Evolutionary conservation across 2,329 filamentous ascomycete genomes (phyloP).

Genomic region (Alternaria infectoria): DNA sequence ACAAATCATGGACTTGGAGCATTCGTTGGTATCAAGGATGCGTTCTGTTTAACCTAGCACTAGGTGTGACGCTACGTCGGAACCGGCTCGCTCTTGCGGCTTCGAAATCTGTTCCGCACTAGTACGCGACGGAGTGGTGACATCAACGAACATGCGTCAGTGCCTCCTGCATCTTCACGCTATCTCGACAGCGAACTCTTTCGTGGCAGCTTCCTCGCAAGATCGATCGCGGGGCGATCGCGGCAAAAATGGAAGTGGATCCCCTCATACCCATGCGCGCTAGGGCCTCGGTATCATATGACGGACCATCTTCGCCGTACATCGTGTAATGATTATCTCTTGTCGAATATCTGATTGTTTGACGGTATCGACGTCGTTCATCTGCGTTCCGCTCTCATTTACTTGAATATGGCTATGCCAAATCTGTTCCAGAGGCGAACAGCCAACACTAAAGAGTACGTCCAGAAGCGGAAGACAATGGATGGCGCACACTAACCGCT

Average conservation of each 20-base stretch:
- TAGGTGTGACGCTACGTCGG: not conserved
- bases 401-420: constrained; percentile 49
- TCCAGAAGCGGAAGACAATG: constrained; percentile 21
- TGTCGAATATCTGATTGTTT: not conserved
- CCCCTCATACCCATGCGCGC: constrained; percentile 11
- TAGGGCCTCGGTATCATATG: constrained; percentile 43
- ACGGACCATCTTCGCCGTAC: constrained; percentile 17
- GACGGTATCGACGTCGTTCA: not conserved
- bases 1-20: not conserved
- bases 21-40: not conserved
- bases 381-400: not conserved
- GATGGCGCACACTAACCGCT: constrained; percentile 15
- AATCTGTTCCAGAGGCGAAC: constrained; percentile 53
- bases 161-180: not conserved
- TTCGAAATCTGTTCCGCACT: not conserved
- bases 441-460: constrained; percentile 52
- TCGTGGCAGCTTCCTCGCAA: not conserved
- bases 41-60: not conserved
- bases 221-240: constrained; percentile 9
- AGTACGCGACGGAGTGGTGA: constrained; percentile 9
- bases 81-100: not conserved
- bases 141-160: constrained; percentile 15
- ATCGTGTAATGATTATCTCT: constrained; percentile 1
- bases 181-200: not conserved
- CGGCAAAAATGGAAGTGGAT: constrained; percentile 21